Evolutionary conservation across 305 asterid genomes (phyloP), one percentile per base, ranked within the genome.

Genomic region (Lippia alba): DNA sequence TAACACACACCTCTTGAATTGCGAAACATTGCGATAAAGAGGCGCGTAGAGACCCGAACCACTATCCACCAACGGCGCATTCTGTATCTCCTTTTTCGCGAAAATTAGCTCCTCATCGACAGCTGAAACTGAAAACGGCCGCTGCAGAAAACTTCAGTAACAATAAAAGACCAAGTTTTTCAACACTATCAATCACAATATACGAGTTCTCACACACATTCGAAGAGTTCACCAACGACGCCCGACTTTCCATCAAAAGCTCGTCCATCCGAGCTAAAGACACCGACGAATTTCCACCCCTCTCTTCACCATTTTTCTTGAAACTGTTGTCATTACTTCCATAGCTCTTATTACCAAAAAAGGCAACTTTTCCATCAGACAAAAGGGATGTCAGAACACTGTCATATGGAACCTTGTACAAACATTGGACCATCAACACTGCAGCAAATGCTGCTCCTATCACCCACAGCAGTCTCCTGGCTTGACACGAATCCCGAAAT

Each of bases 211-310:
- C 74, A 33, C 76, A 51, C 66, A 80, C 84, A 66, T 54, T 74
- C 19, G 80, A 67, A 50, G 9, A 36, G 41, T 56, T 71, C 5
- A 24, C 30, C 30, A 65, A 55, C 5, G 66, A 71, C 51, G 76
- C 48, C 36, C 11, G 79, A 19, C 75, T 74, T 55, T 66, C 65
- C 66, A 55, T 70, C 72, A 80, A 58, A 70, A 80, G 40, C 53
- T 56, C 65, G 60, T 74, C 64, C 85, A 80, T 80, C 72, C 74
- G 74, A 56, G 82, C 39, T 74, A 80, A 70, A 44, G 84, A 73
- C 60, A 74, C 69, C 10, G 73, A 50, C 41, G 48, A 6, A 11
- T 14, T 44, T 44, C 49, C 12, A 44, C 17, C 17, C 56, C 12
- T 17, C 17, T 16, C 12, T 15, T 2, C 17, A 17, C 30, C 56